Base-by-base conservation (phyloP, 202 grass and related monocot genomes). In the Thinopyrum obtusiflorum region DNA sequence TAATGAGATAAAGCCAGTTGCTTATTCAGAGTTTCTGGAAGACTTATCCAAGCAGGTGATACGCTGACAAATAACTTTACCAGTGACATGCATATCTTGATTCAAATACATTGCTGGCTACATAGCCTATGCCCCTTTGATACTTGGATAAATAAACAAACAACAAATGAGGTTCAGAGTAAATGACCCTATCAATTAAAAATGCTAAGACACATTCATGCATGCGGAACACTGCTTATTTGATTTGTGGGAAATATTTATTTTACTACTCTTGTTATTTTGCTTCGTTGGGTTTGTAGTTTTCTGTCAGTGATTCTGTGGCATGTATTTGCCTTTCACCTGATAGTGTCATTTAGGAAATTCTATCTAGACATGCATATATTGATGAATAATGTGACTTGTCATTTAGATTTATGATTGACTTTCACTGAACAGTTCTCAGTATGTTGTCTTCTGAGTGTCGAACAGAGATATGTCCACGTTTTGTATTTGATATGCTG, bases 1-100 rank as follows among this genome's bases (percentile, higher is more conserved):
- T 81, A 98, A 98, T 91, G 97, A 98, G 88, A 96, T 98, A 78
- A 98, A 98, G 83, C 97, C 93, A 21, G 65, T 85, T 78, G 92
- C 92, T 73, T 98, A 98, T 83, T 98, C 93, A 40, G 97, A 98
- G 73, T 98, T 98, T 90, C 88, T 98, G 89, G 93, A 98, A 91
- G 97, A 98, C 80, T 88, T 98, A 75, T 98, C 91, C 83, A 91
- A 91, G 73, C 97, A 98, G 97, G 97, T 96, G 82, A 88, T 80
- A 44, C 57, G 15, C 66, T 85, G 74, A 73, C 76, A 65, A 10
- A 59, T 21, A 35, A 74, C 36, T 66, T 77, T 26, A 82, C 75
- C 18, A 49, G 59, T 65, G 71, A 62, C 28, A 64, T 28, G 20
- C 28, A 18, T 33, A 32, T 88, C 26, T 84, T 73, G 4, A 67